Evolutionary conservation across 495 filamentous ascomycete genomes (phyloP), one percentile per base, ranked within the genome.

Genomic region (Tuber borchii): DNA sequence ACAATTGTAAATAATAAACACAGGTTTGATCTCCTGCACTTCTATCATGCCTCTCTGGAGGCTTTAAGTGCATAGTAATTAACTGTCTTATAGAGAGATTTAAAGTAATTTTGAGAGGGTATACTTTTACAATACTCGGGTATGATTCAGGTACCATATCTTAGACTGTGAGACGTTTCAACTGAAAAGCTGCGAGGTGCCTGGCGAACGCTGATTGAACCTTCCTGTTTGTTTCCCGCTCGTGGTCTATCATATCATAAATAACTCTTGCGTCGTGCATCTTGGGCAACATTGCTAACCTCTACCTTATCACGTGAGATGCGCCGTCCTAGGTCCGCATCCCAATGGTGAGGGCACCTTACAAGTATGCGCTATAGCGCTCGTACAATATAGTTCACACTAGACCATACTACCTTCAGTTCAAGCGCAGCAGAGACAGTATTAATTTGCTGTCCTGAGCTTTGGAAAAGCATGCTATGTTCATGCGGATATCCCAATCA

Each of bases 231-330:
- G 72, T 31, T 69, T 71, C 69, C 19, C 19, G 5, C 2, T 19
- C 45, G 5, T 46, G 45, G 43, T 78, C 74, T 74, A 79, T 56
- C 74, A 42, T 42, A 42, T 10, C 40, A 42, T 6, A 10, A 2
- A 42, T 68, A 31, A 51, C 61, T 56, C 76, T 75, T 37, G 73
- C 68, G 26, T 78, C 69, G 42, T 51, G 74, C 71, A 61, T 3
- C 56, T 10, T 65, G 26, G 26, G 14, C 31, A 2, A 16, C 26
- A 31, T 65, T 19, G 17, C 56, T 34, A 4, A 34, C n/a, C 12
- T 34, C 14, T 19, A 19, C 3, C 12, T 65, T 19, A 34, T 34
- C 56, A 65, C 56, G 14, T 65, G 56, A 7, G 26, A 6, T 34
- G 56, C 14, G 56, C 14, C 4, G 9, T 65, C n/a, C n/a, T n/a